These are phyloP conservation scores for Caloboletus inedulis DNA, from an alignment of 1,284 basidiomycete species.

Conservation along the genomic window DNA sequence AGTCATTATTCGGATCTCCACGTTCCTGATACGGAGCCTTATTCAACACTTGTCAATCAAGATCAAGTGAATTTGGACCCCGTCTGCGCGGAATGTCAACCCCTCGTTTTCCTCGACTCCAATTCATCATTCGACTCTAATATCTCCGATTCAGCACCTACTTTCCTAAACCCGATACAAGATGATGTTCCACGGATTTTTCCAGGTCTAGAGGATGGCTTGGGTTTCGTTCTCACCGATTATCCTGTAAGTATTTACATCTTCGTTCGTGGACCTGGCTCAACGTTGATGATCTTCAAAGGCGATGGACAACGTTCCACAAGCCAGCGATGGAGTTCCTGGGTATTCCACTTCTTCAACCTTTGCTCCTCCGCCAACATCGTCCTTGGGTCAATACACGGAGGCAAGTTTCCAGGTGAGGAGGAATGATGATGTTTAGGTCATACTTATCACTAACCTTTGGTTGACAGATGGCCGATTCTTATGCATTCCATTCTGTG, in stretches of 20 bases:
- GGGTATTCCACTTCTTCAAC: background rate
- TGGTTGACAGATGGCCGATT: background rate
- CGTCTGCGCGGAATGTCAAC: background rate
- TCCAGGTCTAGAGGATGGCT: background rate
- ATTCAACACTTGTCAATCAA: background rate
- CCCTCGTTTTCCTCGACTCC: background rate
- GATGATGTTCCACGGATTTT: background rate
- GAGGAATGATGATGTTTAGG: background rate
- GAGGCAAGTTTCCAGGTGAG: background rate
- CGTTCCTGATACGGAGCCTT: background rate
- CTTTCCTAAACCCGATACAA: background rate
- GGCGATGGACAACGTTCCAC: background rate
- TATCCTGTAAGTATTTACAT: constrained; percentile 4
- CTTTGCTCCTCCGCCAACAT: background rate
- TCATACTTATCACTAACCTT: background rate
- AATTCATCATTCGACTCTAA: background rate
- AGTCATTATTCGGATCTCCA: background rate
- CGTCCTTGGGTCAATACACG: background rate
- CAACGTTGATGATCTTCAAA: background rate
- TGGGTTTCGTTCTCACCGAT: background rate
- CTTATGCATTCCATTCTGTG: no score
- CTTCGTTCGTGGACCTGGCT: background rate
- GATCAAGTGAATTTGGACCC: background rate
- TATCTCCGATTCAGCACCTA: background rate
- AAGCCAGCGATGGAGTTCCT: background rate